Evolutionary conservation across 164 flowering plant genomes (phyloP), one percentile per base, ranked within the genome.

Genomic region (Nelumbo lutea): DNA sequence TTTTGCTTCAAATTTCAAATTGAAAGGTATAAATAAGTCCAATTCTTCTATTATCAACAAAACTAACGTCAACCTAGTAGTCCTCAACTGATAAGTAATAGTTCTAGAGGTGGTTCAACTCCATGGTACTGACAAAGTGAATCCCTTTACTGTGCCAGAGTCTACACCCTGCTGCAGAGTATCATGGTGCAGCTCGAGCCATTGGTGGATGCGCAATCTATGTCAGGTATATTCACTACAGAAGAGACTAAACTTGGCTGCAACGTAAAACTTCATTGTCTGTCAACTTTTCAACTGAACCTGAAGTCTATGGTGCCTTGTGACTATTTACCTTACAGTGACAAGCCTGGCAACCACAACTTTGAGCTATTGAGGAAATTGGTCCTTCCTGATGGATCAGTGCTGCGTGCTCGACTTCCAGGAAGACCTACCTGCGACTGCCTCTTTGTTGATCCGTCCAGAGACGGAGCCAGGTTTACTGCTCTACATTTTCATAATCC

Each of bases 311-410:
- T 27, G 27, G 27, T 27, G 27, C 27, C 27, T 27, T 27, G 40
- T 13, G 53, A 27, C 39, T 41, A 4, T 38, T 27, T 50, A 14
- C 47, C 42, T 7, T 50, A 6, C 71, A 94, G 98, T 79, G 99
- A 95, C 77, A 79, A 79, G 48, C 82, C 82, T 11, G 82, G 82
- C 15, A 42, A 73, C 74, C 99, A 95, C 81, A 84, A 95, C 79
- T 92, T 95, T 66, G 87, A 95, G 51, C 90, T 95, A 40, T 71
- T 95, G 79, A 87, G 75, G 84, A 95, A 88, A 78, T 79, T 95
- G 43, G 97, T 90, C 39, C 94, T 95, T 48, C 97, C 99, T n/a
- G 99, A 95, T 64, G 99, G 99, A 42, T 95, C 99, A 6, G 87
- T 95, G 15, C 84, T 95, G n/a, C 92, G 99, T 15, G 97, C 97